These are phyloP conservation scores for Suhomyces yuchorum DNA, from an alignment of 1,139 yeast genomes.

Conservation along the genomic window DNA sequence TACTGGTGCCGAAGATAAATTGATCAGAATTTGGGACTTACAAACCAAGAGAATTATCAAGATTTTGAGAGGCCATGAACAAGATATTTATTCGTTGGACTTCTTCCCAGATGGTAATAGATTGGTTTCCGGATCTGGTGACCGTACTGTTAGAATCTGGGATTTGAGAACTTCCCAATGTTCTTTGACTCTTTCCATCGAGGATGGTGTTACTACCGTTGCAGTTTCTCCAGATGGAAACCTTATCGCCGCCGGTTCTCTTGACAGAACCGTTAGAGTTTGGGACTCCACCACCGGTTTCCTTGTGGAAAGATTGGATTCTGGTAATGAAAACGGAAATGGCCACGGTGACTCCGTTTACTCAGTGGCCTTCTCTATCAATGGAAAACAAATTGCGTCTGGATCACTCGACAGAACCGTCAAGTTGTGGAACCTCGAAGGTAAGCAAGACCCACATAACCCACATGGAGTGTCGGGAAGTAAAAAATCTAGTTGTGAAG, in stretches of 20 bases:
- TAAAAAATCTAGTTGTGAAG: constrained; percentile 73
- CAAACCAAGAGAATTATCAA: constrained; percentile 83
- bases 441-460: constrained; percentile 53
- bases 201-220: constrained; percentile 97
- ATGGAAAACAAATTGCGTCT: constrained; percentile 89
- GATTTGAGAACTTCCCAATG: constrained; percentile 91
- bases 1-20: constrained; percentile 97
- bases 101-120: constrained; percentile 95
- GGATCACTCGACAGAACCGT: constrained; percentile 97
- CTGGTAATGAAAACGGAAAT: constrained; percentile 82
- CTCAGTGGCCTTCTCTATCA: constrained; percentile 90
- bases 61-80: constrained; percentile 93
- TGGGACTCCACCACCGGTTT: constrained; percentile 97
- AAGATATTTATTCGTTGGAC: constrained; percentile 94
- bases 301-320: constrained; percentile 89
- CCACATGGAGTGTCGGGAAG: constrained; percentile 26
- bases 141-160: constrained; percentile 96
- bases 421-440: constrained; percentile 88
- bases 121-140: constrained; percentile 95
- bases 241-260: constrained; percentile 93
- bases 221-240: constrained; percentile 96
- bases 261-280: constrained; percentile 93
- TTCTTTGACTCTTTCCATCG: constrained; percentile 84
- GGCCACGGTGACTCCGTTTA: constrained; percentile 98
- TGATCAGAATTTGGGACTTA: constrained; percentile 96